Percentiles rank a stretch among this genome's conserved stretches.
Conservation (phyloP, 345 rosid genomes). For the Theobroma cacao region DNA sequence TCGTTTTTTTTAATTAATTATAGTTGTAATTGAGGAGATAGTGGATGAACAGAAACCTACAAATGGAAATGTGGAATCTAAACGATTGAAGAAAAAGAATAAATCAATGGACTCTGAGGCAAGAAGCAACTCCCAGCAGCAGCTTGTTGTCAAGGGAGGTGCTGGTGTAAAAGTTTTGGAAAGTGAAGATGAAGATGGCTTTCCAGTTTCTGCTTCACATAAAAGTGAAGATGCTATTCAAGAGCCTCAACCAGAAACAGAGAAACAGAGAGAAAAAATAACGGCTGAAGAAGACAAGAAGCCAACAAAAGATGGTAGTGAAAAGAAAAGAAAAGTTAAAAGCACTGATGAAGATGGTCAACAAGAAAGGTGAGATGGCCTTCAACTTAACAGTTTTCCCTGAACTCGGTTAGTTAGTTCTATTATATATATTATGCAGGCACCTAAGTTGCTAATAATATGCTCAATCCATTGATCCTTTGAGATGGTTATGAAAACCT, state of each 20-base stretch:
- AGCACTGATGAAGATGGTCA: conserved; percentile 47
- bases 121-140: conserved; percentile 23
- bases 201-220: conserved; percentile 51
- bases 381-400: neutral
- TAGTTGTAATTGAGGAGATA: conserved; percentile 92
- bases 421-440: neutral
- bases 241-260: conserved; percentile 26
- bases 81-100: conserved; percentile 43
- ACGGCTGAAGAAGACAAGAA: conserved; percentile 21
- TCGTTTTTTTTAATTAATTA: conserved; percentile 5
- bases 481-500: conserved; percentile 21
- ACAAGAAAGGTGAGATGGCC: conserved; percentile 50
- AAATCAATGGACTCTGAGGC: conserved; percentile 33
- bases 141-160: conserved; percentile 40
- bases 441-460: neutral
- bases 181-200: conserved; percentile 96
- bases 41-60: conserved; percentile 63
- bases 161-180: conserved; percentile 41
- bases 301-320: conserved; percentile 28
- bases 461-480: neutral
- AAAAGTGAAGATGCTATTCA: conserved; percentile 22
- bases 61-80: conserved; percentile 36
- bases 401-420: neutral
- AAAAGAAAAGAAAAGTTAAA: conserved; percentile 66
- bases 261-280: conserved; percentile 23